Conservation (phyloP, 2,329 filamentous ascomycete genomes). For the Calonectria honghensis region DNA sequence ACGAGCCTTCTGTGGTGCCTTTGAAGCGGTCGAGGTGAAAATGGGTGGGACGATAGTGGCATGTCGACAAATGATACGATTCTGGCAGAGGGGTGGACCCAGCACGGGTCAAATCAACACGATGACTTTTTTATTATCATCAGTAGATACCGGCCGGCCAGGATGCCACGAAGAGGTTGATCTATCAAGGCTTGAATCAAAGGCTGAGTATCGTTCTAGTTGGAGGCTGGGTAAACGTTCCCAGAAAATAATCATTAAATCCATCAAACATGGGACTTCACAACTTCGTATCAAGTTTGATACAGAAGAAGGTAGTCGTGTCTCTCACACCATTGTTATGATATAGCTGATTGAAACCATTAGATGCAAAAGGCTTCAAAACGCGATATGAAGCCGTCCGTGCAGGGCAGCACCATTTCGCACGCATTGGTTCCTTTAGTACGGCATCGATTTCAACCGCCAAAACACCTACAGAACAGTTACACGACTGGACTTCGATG, state of each 20-base stretch:
- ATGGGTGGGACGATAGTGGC: not conserved
- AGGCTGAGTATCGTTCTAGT: not conserved
- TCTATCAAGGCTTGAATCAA: not conserved
- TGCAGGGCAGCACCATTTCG: not conserved
- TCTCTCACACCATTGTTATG: no score
- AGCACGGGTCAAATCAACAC: slow-evolving; percentile 6
- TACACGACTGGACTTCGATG: not conserved
- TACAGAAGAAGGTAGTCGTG: not conserved
- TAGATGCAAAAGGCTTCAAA: slow-evolving; percentile 3
- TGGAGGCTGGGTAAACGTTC: not conserved
- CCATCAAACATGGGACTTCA: not conserved
- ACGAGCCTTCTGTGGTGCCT: not conserved
- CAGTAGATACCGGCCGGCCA: not conserved
- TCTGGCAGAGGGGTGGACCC: not conserved
- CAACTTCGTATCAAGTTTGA: slow-evolving; percentile 6
- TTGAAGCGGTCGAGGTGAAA: slow-evolving; percentile 3
- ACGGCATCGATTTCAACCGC: not conserved
- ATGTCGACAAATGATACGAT: slow-evolving; percentile 6
- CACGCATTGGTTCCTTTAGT: not conserved
- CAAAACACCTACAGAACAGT: not conserved
- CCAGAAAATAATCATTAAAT: not conserved
- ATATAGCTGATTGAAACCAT: not conserved
- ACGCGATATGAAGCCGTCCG: not conserved
- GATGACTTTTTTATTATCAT: slow-evolving; percentile 10
- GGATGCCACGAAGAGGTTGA: slow-evolving; percentile 19